phyloP scores from a whole-genome alignment of 2,329 filamentous ascomycete genomes.

The Hypocrella siamensis region DNA sequence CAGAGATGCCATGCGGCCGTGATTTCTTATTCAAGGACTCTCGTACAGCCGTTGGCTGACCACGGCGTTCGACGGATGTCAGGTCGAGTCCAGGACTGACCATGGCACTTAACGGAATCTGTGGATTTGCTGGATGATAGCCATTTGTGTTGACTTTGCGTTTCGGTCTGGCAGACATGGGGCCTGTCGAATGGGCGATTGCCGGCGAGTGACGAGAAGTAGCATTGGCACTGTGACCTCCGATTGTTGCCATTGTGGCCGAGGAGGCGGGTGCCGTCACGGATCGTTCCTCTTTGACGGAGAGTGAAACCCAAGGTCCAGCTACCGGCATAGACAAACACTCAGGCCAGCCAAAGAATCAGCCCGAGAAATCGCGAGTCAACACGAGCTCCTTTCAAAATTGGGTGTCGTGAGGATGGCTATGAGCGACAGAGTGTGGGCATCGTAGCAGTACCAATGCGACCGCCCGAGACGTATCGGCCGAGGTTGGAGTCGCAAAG shows the following conservation, averaged over 20 bases:
- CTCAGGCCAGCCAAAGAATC: no score
- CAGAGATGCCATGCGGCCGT: slow-evolving; percentile 69
- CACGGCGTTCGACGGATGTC: slow-evolving; percentile 79
- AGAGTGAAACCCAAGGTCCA: no score
- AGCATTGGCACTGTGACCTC: slow-evolving; percentile 26
- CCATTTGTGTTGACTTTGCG: slow-evolving; percentile 37
- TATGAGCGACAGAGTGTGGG: slow-evolving; percentile 6
- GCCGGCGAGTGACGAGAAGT: slow-evolving; percentile 38
- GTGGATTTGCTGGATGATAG: slow-evolving; percentile 33
- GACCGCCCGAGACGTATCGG: slow-evolving; percentile 1
- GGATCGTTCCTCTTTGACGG: no score
- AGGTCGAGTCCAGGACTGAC: slow-evolving; percentile 57
- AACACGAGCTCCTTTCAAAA: background rate
- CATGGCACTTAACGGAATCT: slow-evolving; percentile 38
- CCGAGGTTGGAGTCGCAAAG: background rate
- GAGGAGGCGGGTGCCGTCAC: slow-evolving; percentile 26
- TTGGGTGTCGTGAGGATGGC: slow-evolving; percentile 1
- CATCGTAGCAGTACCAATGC: slow-evolving; percentile 8
- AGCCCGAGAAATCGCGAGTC: no score
- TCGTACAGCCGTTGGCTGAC: slow-evolving; percentile 60
- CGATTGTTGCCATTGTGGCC: slow-evolving; percentile 18
- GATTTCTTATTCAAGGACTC: slow-evolving; percentile 64
- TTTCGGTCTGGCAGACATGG: slow-evolving; percentile 29
- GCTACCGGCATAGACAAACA: no score
- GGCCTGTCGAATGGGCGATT: slow-evolving; percentile 17